Evolutionary conservation across 768 basidiomycete genomes (phyloP).

Genomic region (Tylopilus felleus): DNA sequence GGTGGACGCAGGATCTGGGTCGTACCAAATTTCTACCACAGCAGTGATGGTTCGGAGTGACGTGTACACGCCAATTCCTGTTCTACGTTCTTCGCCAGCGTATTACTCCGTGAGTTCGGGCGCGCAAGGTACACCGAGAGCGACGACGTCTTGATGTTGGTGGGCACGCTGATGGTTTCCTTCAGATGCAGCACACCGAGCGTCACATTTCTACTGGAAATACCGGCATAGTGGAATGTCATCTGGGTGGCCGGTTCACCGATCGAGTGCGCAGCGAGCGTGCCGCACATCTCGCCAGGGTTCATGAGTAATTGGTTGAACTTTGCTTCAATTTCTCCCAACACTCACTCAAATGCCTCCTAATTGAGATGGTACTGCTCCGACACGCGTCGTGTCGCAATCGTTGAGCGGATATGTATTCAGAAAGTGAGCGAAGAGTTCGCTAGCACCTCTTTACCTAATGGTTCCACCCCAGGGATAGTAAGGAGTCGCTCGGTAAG

Average conservation of each 20-base stretch:
- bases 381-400: slow-evolving; percentile 82
- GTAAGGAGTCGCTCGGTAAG: slow-evolving; percentile 80
- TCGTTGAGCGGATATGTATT: slow-evolving; percentile 88
- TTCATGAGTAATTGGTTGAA: slow-evolving; percentile 92
- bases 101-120: slow-evolving; percentile 55
- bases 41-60: slow-evolving; percentile 92
- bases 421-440: slow-evolving; percentile 89
- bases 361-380: slow-evolving; percentile 84
- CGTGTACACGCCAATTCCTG: slow-evolving; percentile 92
- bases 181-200: slow-evolving; percentile 98
- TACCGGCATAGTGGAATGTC: slow-evolving; percentile 99
- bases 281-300: slow-evolving; percentile 99
- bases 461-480: slow-evolving; percentile 78
- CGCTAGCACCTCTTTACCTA: slow-evolving; percentile 76
- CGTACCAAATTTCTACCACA: slow-evolving; percentile 97
- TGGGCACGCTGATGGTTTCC: slow-evolving; percentile 99
- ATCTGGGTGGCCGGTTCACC: slow-evolving; percentile 99
- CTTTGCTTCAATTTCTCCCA: slow-evolving; percentile 89
- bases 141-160: slow-evolving; percentile 97
- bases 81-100: slow-evolving; percentile 82
- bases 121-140: slow-evolving; percentile 86
- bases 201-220: slow-evolving; percentile 99
- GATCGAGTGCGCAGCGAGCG: slow-evolving; percentile 95
- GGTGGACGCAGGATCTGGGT: slow-evolving; percentile 87
- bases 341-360: slow-evolving; percentile 97